These are phyloP conservation scores for Plectosphaerella plurivora DNA, from an alignment of 2,329 filamentous ascomycete species.

Conservation along the genomic window DNA sequence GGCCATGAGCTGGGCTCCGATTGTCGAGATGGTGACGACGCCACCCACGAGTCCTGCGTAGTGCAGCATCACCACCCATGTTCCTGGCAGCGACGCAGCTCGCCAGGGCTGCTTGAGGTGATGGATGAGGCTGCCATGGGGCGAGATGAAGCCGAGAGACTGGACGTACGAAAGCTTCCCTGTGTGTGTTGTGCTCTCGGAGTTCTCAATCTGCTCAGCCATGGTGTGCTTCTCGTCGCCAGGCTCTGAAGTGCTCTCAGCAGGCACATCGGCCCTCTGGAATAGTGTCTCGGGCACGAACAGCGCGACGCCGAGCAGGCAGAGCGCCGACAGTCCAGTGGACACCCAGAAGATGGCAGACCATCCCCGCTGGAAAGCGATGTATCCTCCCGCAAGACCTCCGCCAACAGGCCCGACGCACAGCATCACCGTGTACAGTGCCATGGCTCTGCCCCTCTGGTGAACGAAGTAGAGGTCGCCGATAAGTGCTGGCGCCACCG, in stretches of 20 bases:
- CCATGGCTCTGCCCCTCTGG: conserved; percentile 29
- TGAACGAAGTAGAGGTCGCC: conserved; percentile 31
- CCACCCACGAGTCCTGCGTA: conserved; percentile 30
- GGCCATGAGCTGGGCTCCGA: conserved; percentile 24
- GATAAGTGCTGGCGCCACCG: conserved; percentile 24
- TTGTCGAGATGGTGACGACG: conserved; percentile 26
- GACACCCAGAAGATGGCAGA: conserved; percentile 25
- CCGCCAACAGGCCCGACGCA: conserved; percentile 24
- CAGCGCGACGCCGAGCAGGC: conserved; percentile 19
- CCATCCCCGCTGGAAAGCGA: conserved; percentile 26
- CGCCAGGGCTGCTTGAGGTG: conserved; percentile 21
- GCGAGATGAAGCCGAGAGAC: conserved; percentile 15
- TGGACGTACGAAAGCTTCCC: conserved; percentile 1
- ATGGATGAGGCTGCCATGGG: conserved; percentile 11
- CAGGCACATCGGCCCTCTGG: conserved; percentile 8
- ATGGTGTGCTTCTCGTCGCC: conserved; percentile 5
- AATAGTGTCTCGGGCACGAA: conserved; percentile 30
- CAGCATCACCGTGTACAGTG: conserved; percentile 27
- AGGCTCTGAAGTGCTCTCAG: not conserved
- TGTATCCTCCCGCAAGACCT: conserved; percentile 29
- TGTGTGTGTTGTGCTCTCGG: not conserved
- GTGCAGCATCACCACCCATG: conserved; percentile 30
- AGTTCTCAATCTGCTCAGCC: not conserved
- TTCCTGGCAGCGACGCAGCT: conserved; percentile 23
- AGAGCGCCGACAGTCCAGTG: conserved; percentile 16